Base-by-base conservation (phyloP, 306 rosid genomes). In the Cucurbita ficifolia region DNA sequence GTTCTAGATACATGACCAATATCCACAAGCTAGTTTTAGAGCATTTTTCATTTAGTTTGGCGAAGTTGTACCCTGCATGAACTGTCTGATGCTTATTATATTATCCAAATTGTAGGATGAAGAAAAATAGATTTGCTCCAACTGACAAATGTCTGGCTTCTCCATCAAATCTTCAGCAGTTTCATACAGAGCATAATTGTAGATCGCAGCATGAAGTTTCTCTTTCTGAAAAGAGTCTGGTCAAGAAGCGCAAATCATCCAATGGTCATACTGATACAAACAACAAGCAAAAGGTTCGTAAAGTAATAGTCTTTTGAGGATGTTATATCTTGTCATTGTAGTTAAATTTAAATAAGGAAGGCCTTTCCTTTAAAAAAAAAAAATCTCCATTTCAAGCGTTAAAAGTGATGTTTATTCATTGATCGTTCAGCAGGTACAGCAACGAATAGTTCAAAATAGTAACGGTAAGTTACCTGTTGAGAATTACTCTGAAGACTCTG, bases 71-170 rank as follows among this genome's bases (percentile, higher is more conserved):
- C 57, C 56, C 14, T 46, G 73, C 7, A 69, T 24, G 43, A 48
- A 69, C 29, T 69, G 6, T 22, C 73, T 16, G 17, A 69, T 69
- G 22, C 38, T 24, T 69, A 46, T 42, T 68, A 48, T 8, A 24
- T 33, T 46, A 12, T 68, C 56, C 57, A 45, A 46, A 29, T 81
- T 52, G 63, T 82, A 91, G 97, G 83, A 79, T 78, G 81, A 91
- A 91, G 90, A 89, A 84, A 87, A 89, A 53, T 76, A 88, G 83
- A 76, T 75, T 60, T 78, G 79, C 84, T 72, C 52, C 84, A 29
- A 6, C 79, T 0, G 78, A 79, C 59, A 82, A 81, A 75, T 61
- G 75, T 79, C 48, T 67, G 33, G 33, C 33, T 29, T 29, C 33
- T 29, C 33, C 33, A 29, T 29, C 33, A 29, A 29, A 29, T 29